Base-by-base conservation (phyloP, 192 early-diverging fungal species). In the Umbelopsis isabellina region DNA sequence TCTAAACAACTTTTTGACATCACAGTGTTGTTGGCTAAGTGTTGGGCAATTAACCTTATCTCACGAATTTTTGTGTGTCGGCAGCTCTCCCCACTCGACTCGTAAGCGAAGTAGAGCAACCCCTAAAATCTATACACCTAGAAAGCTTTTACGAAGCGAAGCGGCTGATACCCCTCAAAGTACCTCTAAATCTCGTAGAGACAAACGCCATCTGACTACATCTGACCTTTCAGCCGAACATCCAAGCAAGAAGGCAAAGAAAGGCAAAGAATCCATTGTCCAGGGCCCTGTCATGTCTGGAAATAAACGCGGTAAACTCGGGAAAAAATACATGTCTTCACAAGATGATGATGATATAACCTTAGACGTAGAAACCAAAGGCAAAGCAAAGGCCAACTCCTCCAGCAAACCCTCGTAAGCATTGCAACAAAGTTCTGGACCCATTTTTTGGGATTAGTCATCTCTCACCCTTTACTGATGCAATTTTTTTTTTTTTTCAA, bases 281-380 rank as follows among this genome's bases (percentile, higher is more conserved):
- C 51, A 52, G 51, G 25, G 15, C 11, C 7, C 55, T 61, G 27
- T 61, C 13, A 61, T 61, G 55, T 61, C 55, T 61, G 55, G 55
- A 11, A 61, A 61, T 35, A 61, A 61, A 37, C 55, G 55, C 33
- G 55, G 55, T 61, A 61, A 30, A 61, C 55, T 33, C 27, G 12
- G 10, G 0, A 61, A 61, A 35, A 61, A 61, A 4, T 61, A 61
- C 55, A 61, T 61, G 55, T 61, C 55, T 16, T 61, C 55, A 25
- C 21, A 61, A 30, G 55, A 61, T 25, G 55, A 61, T 61, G 55
- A 61, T 30, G n/a, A 61, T 61, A 37, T 30, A 33, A n/a, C n/a
- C n/a, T 13, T 61, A 61, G 55, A 61, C 33, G 55, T 61, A 25
- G 33, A 61, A 35, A 61, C 55, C 12, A 61, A 61, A 61, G 55